phyloP scores from a whole-genome alignment of 2,329 filamentous ascomycete species.

The Shiraia sp. region DNA sequence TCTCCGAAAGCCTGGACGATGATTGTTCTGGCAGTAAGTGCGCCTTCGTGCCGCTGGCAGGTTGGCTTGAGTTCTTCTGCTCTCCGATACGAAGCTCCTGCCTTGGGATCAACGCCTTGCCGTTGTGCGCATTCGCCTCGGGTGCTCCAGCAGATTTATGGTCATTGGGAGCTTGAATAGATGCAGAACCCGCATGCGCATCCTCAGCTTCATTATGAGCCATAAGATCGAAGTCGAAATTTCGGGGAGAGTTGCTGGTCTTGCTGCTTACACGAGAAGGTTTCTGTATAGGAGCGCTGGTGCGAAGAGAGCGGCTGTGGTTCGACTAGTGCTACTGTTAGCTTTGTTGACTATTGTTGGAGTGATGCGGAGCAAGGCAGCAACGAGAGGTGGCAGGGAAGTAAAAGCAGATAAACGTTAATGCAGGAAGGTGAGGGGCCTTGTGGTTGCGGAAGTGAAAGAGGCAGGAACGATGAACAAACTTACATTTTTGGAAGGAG shows the following conservation, averaged over 20 bases:
- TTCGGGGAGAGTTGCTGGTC: slow-evolving; percentile 20
- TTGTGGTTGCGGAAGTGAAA: slow-evolving; percentile 6
- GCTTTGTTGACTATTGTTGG: slow-evolving; percentile 1
- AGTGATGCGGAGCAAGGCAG: not conserved
- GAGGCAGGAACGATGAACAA: slow-evolving; percentile 13
- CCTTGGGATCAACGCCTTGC: slow-evolving; percentile 17
- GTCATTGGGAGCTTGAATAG: no score
- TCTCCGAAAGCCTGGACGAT: slow-evolving; percentile 32
- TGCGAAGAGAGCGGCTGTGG: slow-evolving; percentile 25
- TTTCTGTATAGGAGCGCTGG: slow-evolving; percentile 11
- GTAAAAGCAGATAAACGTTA: slow-evolving; percentile 8
- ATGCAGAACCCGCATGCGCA: slow-evolving; percentile 1
- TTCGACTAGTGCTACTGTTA: slow-evolving; percentile 28
- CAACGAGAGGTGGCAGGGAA: not conserved
- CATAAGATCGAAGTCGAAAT: slow-evolving; percentile 11
- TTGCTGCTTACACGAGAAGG: slow-evolving; percentile 9
- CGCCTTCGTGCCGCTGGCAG: slow-evolving; percentile 1
- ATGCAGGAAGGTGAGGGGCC: not conserved
- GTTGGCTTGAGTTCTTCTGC: not conserved
- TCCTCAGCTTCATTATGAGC: slow-evolving; percentile 3
- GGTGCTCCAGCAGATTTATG: not conserved
- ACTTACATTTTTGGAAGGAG: slow-evolving; percentile 41
- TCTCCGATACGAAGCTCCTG: slow-evolving; percentile 23
- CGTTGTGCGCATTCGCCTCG: slow-evolving; percentile 6
- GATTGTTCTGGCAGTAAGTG: slow-evolving; percentile 22